Percentiles rank a stretch among this genome's conserved stretches.
Evolutionary conservation across 2,329 filamentous ascomycete genomes (phyloP).

Genomic region (Calonectria henricotiae): DNA sequence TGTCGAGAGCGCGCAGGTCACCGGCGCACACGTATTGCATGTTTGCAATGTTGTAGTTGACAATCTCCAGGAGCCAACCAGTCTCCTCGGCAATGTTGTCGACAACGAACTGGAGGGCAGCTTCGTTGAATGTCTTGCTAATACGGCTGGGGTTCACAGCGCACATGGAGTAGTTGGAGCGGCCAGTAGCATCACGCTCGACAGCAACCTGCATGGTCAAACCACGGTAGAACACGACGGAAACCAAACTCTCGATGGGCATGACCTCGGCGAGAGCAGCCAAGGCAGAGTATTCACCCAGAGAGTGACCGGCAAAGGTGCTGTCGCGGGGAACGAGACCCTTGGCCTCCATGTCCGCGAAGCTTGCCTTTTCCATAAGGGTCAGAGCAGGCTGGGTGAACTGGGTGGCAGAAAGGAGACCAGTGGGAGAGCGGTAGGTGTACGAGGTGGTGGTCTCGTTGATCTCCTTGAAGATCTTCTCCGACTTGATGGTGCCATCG

Average conservation of each 20-base stretch:
- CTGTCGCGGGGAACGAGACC: slow-evolving; percentile 96
- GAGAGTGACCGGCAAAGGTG: slow-evolving; percentile 97
- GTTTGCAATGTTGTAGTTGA: slow-evolving; percentile 92
- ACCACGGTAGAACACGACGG: slow-evolving; percentile 98
- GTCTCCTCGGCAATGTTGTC: slow-evolving; percentile 96
- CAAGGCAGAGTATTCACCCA: slow-evolving; percentile 97
- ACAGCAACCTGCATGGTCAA: slow-evolving; percentile 99
- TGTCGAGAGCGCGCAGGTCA: slow-evolving; percentile 81
- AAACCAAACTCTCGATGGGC: slow-evolving; percentile 99
- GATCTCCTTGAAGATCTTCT: slow-evolving; percentile 99
- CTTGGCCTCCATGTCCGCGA: slow-evolving; percentile 99
- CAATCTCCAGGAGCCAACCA: slow-evolving; percentile 96
- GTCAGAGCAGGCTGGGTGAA: slow-evolving; percentile 98
- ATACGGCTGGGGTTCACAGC: slow-evolving; percentile 99
- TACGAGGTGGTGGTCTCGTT: slow-evolving; percentile 94
- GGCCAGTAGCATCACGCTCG: slow-evolving; percentile 91
- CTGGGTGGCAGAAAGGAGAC: slow-evolving; percentile 95
- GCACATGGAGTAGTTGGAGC: slow-evolving; percentile 99
- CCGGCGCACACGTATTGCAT: slow-evolving; percentile 83
- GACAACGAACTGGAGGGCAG: slow-evolving; percentile 96
- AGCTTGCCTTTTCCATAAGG: slow-evolving; percentile 99
- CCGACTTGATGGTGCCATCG: slow-evolving; percentile 95
- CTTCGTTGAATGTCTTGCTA: slow-evolving; percentile 98
- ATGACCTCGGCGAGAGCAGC: slow-evolving; percentile 98
- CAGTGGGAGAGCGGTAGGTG: slow-evolving; percentile 96